Conservation (phyloP, 305 asterid genomes). For the Coffea humblotiana region DNA sequence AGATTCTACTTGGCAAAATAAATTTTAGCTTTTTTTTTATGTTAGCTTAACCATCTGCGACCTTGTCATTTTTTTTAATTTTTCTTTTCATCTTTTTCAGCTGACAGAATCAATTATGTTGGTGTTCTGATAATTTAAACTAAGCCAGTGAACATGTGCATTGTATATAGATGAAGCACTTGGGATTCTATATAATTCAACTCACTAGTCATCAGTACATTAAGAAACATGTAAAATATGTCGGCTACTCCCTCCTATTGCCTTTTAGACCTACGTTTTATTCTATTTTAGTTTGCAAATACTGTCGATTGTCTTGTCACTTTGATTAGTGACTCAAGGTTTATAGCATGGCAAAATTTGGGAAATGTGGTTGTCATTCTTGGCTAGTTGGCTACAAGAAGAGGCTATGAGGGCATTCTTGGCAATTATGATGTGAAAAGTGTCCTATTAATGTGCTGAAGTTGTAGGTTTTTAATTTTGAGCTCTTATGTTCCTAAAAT, state of each 20-base stretch:
- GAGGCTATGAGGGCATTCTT: background rate
- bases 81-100: background rate
- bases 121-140: background rate
- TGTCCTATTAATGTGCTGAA: background rate
- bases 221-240: background rate
- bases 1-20: background rate
- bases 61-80: background rate
- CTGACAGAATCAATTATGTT: background rate
- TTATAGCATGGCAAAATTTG: background rate
- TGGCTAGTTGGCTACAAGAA: background rate
- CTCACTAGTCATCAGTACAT: background rate
- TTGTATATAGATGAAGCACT: background rate
- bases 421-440: background rate
- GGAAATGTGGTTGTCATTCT: background rate
- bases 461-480: background rate
- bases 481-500: constrained; percentile 4
- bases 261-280: background rate
- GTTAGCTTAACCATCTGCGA: background rate
- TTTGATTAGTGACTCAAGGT: background rate
- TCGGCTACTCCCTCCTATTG: background rate
- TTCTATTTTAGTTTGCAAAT: background rate
- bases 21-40: background rate
- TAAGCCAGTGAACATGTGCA: background rate
- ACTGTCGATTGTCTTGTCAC: background rate
- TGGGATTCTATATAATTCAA: background rate